Evolutionary conservation across 1,284 basidiomycete species (phyloP), one percentile per base, ranked within the genome.

Genomic region (Marasmius sp.): DNA sequence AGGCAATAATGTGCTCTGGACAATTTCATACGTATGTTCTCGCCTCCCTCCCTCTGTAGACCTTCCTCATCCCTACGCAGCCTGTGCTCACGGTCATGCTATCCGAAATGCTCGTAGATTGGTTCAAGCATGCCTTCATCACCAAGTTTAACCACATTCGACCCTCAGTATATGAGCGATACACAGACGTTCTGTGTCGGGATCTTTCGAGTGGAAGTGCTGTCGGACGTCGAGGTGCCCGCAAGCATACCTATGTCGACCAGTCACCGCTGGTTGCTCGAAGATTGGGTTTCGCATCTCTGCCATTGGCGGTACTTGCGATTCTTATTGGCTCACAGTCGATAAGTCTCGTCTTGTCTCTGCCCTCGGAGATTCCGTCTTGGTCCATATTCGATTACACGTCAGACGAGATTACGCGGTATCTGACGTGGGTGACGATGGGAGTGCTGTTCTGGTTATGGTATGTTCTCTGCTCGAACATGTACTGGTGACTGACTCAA

Each of bases 61-160:
- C 16, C 16, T n/a, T 38, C 9, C 38, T 58, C 7, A 20, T 20
- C 9, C 48, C 36, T 18, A 27, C 37, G 10, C 43, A 64, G 62
- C 62, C 59, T 14, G 57, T 64, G 1, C 50, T 62, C 33, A 59
- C 57, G 5, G 97, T 99, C 2, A 82, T 99, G 71, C 71, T 89
- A 1, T 97, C 95, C 6, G 97, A 99, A 74, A 92, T 94, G 84
- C 76, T 94, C 5, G 97, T 99, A 34, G 97, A 99, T 75, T 99
- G 97, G 97, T 83, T 99, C 62, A 99, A 99, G 72, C 97, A 99
- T 71, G 97, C 97, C 1, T 99, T 99, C 78, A 98, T 99, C 70
- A 97, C 96, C 59, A 99, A 99, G 75, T 98, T 98, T 75, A 93
- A 93, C 69, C 93, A 96, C 70, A 96, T 99, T 59, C 88, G 97